A percentile compares a stretch with the other conserved stretches of the same genome.
These are phyloP conservation scores for Oxyria digyna DNA, from an alignment of 148 eudicot genomes.

Conservation along the genomic window DNA sequence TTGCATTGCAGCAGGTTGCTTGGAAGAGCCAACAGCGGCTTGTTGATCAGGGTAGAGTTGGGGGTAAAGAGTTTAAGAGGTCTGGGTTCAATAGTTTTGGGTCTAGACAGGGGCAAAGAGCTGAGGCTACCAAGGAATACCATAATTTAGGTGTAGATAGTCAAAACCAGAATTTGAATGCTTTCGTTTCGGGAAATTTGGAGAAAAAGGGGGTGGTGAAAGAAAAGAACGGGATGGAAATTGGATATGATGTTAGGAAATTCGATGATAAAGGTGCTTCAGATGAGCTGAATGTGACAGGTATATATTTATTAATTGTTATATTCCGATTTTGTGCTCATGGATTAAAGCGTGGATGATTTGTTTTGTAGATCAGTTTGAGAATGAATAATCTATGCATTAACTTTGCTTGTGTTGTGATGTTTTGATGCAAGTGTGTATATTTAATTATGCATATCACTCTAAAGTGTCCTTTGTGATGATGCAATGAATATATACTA, in stretches of 20 bases:
- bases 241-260: constrained; percentile 8
- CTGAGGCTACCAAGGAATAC: constrained; percentile 16
- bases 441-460: not conserved
- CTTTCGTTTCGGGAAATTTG: not conserved
- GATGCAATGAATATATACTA: not conserved
- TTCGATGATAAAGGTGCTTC: constrained; percentile 13
- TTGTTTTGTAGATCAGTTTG: not conserved
- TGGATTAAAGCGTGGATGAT: not conserved
- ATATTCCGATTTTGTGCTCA: not conserved
- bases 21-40: constrained; percentile 28
- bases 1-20: constrained; percentile 37
- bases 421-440: not conserved
- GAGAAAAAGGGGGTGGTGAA: constrained; percentile 4
- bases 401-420: not conserved
- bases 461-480: not conserved
- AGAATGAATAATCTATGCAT: not conserved
- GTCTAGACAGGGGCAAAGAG: constrained; percentile 25
- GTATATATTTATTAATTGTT: not conserved
- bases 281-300: not conserved
- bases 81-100: constrained; percentile 18
- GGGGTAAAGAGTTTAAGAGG: constrained; percentile 35
- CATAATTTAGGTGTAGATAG: constrained; percentile 9
- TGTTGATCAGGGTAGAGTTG: constrained; percentile 22
- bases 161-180: constrained; percentile 11
- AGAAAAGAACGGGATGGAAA: constrained; percentile 5